Evolutionary conservation across 78 protist genomes (phyloP), one percentile per base, ranked within the genome.

Genomic region (Andalucia godoyi): DNA sequence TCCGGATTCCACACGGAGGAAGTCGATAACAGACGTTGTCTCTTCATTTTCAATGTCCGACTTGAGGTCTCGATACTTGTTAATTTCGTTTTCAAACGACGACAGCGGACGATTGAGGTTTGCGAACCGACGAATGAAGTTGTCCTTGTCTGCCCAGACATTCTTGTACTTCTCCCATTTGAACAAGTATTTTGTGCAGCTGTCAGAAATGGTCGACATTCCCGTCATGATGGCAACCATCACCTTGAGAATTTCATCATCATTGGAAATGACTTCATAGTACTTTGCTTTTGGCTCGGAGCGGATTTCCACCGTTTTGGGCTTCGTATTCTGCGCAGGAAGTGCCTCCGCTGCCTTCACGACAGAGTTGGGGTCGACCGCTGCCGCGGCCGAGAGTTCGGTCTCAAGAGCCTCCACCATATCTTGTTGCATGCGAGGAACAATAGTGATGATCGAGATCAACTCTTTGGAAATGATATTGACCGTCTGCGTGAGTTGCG

Each of bases 111-210:
- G 76, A 34, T 71, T 45, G 32, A 27, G 36, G 37, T 66, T 45
- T n/a, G 67, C 74, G 66, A 67, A 77, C 1, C 85, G 62, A 15
- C 69, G 72, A 39, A 79, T 70, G 72, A 51, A 84, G 25, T 49
- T 53, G 37, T 65, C 79, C 70, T 79, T 78, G 58, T 84, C 74
- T 15, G 70, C 66, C 82, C 81, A 75, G 8, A 79, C 68, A 18
- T 60, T 54, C 50, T 66, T 65, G 79, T 84, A 79, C 51, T 51
- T 42, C 21, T 84, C 81, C 61, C 62, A 46, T 66, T 76, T 62
- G 23, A 15, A n/a, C n/a, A 60, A 34, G 65, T 77, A 77, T 36
- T 37, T 58, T 27, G 55, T 50, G 37, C 33, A 5, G 32, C n/a
- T n/a, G n/a, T 42, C 57, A 23, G 23, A 65, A 32, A 49, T 59